Conservation (phyloP, 495 filamentous ascomycete genomes). For the Beverwykella pulmonaria region DNA sequence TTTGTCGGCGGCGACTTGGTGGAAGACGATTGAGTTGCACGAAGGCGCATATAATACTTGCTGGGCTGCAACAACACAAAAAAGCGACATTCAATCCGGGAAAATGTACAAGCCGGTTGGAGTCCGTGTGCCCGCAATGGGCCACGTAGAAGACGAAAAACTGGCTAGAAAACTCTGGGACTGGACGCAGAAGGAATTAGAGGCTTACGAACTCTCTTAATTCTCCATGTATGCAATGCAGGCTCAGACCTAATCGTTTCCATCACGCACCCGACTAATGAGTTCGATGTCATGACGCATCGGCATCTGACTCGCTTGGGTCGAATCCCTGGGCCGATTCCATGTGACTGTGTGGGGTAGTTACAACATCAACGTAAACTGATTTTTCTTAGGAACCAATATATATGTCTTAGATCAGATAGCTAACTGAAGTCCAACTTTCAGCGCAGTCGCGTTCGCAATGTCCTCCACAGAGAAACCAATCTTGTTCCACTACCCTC, state of each 20-base stretch:
- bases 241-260: too few relatives aligned
- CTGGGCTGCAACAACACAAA: constrained; percentile 18
- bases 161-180: constrained; percentile 20
- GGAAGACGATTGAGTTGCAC: not conserved
- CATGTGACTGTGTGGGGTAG: not conserved
- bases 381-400: not conserved
- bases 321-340: not conserved
- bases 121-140: not conserved
- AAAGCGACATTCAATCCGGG: constrained; percentile 5
- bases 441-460: not conserved
- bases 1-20: not conserved
- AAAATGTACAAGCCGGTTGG: constrained; percentile 23
- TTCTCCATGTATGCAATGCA: not conserved
- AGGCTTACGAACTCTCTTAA: not conserved
- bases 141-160: not conserved
- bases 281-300: not conserved
- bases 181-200: constrained; percentile 28
- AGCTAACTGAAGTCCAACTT: not conserved
- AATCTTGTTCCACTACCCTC: constrained; percentile 52
- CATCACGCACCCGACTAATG: not conserved
- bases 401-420: not conserved
- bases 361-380: not conserved
- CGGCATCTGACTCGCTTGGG: constrained; percentile 4
- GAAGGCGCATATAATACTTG: constrained; percentile 17
- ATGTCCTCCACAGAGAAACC: constrained; percentile 9